Base-by-base conservation (phyloP, 495 filamentous ascomycete species). In the Penicillium fimorum region DNA sequence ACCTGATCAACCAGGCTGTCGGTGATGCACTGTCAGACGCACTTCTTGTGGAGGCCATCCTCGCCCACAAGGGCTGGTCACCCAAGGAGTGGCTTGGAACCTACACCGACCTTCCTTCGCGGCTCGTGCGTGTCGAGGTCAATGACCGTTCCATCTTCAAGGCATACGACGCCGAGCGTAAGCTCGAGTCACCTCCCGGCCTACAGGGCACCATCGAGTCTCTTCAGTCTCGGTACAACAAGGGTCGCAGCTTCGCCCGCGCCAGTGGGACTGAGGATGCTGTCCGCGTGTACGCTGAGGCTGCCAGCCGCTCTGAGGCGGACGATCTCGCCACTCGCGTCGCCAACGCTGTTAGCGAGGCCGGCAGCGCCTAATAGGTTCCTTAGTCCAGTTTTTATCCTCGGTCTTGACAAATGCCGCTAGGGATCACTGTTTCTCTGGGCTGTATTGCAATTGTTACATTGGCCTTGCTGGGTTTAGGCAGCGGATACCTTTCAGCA, bases 1-100 rank as follows among this genome's bases (percentile, higher is more conserved):
- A 94, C 49, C 80, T 98, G 58, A 96, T 97, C 77, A 98, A 98
- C 80, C 93, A 97, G 73, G 90, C 94, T 10, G 94, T 97, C 50
- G 94, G 94, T 57, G 94, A 98, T 67, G 95, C 94, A 24, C 81
- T 98, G 37, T 96, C 91, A 10, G 94, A 98, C 72, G 86, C 96
- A 75, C 83, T 98, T n/a, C 81, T 98, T 49, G 93, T 96, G 18
- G 94, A 98, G 72, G 87, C 91, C 20, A 93, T 97, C 65, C 85
- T 98, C 24, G 91, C 95, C 7, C 92, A 97, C 81, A 97, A 96
- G 77, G 78, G 80, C 61, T 98, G 92, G 93, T 84, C 82, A 20
- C 86, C 90, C 42, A 83, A 87, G 59, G 92, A 97, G 68, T 98
- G 94, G 94, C 85, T 92, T 55, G 79, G 82, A 50, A 97, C 92